Evolutionary conservation across 2,329 filamentous ascomycete genomes (phyloP), one percentile per base, ranked within the genome.

Genomic region (Davidsoniella neocaledoniae): DNA sequence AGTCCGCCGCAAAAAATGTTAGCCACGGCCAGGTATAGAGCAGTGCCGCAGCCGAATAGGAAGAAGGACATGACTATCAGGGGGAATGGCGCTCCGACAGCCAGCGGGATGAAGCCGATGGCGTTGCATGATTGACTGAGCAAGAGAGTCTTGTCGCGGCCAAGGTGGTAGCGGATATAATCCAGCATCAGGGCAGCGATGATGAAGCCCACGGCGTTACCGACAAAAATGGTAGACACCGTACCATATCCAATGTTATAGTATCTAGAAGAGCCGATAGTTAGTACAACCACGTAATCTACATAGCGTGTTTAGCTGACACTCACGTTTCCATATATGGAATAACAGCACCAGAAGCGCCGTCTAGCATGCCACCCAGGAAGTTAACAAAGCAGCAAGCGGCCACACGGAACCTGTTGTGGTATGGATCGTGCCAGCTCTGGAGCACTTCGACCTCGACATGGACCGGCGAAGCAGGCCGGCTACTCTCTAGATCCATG

Each of bases 161-260:
- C 84, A 2, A 87, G 63, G 17, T 72, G 72, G 5, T 66, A 64
- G 49, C 79, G 71, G 3, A 87, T 66, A 1, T 66, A 62, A 57
- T 87, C 80, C n/a, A 81, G 73, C 54, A 81, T 69, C 37, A 80
- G 74, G 1, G 85, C 85, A 1, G 82, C 81, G 10, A 72, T 62
- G 58, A 93, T 79, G 65, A 86, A 93, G 14, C 86, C 86, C 4
- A 81, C 55, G 0, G 86, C 84, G 57, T 84, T 84, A 42, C 80
- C 76, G 26, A 91, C 74, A 66, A 91, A 93, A 58, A 93, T 84
- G 37, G 90, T 68, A 2, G 86, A 90, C 2, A 91, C 83, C 7
- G 86, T 64, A 2, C 79, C 81, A 61, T 91, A 90, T 40, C 80
- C 81, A 50, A 91, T 85, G 52, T 70, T 56, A 59, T 90, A 93